Percentiles rank a stretch among this genome's conserved stretches.
Conservation (phyloP, 2,329 filamentous ascomycete species). For the Metarhizium robertsii region DNA sequence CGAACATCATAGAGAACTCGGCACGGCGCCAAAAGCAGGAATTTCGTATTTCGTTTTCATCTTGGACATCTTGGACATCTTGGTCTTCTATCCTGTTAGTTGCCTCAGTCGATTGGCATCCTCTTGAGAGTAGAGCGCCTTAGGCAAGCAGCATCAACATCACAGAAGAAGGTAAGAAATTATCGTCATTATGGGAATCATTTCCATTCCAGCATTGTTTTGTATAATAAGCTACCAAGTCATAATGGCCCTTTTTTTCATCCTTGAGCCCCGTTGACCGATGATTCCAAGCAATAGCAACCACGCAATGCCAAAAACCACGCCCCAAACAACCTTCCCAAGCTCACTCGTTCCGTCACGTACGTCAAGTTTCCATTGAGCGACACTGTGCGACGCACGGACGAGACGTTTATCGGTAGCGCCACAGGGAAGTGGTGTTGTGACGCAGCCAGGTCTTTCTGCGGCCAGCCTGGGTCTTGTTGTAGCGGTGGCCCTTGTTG, state of each 20-base stretch:
- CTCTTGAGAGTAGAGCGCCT: background rate
- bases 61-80: too few relatives aligned
- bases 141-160: background rate
- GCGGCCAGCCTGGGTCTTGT: constrained; percentile 93
- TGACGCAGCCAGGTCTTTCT: constrained; percentile 99
- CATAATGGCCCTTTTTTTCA: constrained; percentile 4
- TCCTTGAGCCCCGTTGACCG: background rate
- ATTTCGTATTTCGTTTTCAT: too few relatives aligned
- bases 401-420: constrained; percentile 67
- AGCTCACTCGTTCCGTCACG: background rate
- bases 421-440: constrained; percentile 98
- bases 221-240: constrained; percentile 6
- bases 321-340: background rate
- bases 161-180: background rate
- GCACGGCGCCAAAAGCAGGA: too few relatives aligned
- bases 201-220: constrained; percentile 21
- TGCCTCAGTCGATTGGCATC: too few relatives aligned
- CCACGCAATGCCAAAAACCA: constrained; percentile 9
- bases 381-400: background rate
- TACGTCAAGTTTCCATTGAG: background rate
- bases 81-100: too few relatives aligned
- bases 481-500: constrained; percentile 98
- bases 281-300: constrained; percentile 4
- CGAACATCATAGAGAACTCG: too few relatives aligned
- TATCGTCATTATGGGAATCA: constrained; percentile 13